Evolutionary conservation across 202 grass and related monocot genomes (phyloP).

Genomic region (Tripidium arundinaceum): DNA sequence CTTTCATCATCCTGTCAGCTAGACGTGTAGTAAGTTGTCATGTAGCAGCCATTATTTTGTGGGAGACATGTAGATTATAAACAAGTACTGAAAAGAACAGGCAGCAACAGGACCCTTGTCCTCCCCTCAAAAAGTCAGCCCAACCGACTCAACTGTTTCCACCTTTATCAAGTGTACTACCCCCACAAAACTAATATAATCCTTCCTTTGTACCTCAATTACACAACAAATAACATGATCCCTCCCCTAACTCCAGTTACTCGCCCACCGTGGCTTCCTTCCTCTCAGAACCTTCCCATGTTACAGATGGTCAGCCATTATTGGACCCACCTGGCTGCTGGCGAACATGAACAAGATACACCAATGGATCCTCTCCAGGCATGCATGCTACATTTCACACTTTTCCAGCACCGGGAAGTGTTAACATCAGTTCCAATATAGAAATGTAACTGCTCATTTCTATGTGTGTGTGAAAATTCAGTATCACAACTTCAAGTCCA

Average conservation of each 20-base stretch:
- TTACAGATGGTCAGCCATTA: constrained; percentile 38
- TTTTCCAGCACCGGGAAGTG: not conserved
- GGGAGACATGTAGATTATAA: constrained; percentile 30
- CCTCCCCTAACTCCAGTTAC: constrained; percentile 29
- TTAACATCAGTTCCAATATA: not conserved
- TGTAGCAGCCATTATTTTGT: not conserved
- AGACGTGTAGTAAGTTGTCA: not conserved
- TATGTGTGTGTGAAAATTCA: not conserved
- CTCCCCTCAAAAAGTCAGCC: constrained; percentile 55
- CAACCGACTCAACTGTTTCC: constrained; percentile 60
- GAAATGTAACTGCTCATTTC: not conserved
- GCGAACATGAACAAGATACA: constrained; percentile 28
- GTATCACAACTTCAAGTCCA: not conserved
- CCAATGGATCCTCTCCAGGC: constrained; percentile 13
- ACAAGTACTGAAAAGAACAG: constrained; percentile 43
- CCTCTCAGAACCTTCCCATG: constrained; percentile 68
- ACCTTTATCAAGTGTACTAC: constrained; percentile 36
- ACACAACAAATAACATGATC: constrained; percentile 48
- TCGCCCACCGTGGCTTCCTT: constrained; percentile 14
- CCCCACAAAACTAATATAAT: constrained; percentile 31
- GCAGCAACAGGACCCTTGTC: constrained; percentile 52
- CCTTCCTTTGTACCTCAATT: constrained; percentile 31
- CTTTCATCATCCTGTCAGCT: not conserved
- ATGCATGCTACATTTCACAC: not conserved
- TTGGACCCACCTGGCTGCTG: constrained; percentile 36